Evolutionary conservation across 371 early-diverging fungal species (phyloP), one percentile per base, ranked within the genome.

Genomic region (Mucor plumbeus): DNA sequence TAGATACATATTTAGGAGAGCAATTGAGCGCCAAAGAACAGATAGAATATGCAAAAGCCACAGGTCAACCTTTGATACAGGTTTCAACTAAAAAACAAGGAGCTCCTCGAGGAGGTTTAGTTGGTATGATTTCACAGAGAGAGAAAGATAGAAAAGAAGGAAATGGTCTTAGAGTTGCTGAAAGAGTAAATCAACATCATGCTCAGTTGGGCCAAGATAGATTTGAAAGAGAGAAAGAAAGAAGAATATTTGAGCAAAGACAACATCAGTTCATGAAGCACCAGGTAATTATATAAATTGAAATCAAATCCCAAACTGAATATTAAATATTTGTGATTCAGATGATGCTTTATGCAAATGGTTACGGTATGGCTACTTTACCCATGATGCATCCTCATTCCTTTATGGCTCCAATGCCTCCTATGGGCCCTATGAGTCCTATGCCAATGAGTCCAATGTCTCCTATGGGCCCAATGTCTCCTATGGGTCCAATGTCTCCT

Each of bases 21-120:
- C 80, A 83, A 39, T 65, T 81, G 33, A 80, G 74, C 17, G 84
- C 80, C 19, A 81, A 80, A 58, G 84, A 84, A 55, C 84, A 84
- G 56, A 80, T 79, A 4, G 78, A 79, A 48, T 84, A 76, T 65
- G 80, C 80, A 31, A 76, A 76, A 44, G 82, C 80, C 6, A 84
- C 82, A 2, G 82, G 84, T 1, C 84, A 84, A 44, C 84, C 84
- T 17, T 58, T 84, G 34, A 81, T 84, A 36, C 79, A 84, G 41
- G 74, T 84, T 7, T 77, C 77, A 4, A 63, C 65, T 39, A 84
- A 81, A 57, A 72, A 72, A 39, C 69, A 80, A n/a, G 66, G 62
- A 19, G 64, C 73, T 11, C 81, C 84, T 21, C 67, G 75, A 57
- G 75, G 76, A 62, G 84, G 84, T 14, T 68, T 84, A 14, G 77